Evolutionary conservation across 2,329 filamentous ascomycete genomes (phyloP), one percentile per base, ranked within the genome.

Genomic region (Lithohypha guttulata): DNA sequence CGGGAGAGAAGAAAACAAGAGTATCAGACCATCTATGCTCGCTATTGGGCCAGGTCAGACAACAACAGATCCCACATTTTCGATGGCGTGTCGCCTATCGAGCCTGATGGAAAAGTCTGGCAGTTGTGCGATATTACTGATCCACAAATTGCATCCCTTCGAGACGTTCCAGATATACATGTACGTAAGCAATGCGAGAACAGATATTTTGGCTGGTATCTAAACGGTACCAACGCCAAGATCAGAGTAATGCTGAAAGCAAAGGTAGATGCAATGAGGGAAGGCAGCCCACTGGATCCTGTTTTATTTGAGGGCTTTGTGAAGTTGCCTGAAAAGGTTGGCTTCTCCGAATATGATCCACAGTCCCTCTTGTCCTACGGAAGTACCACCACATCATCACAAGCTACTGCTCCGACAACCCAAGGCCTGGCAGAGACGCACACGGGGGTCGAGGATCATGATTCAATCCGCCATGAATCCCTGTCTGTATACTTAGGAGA

Each of bases 71-170:
- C 56, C 0, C 87, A 96, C 58, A 66, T 89, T 1, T 96, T 95
- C 59, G 84, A 93, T 45, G 89, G 89, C 32, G 68, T 77, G 43
- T 72, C 57, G 1, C 61, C 71, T 2, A 75, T 89, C 39, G 75
- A 76, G 11, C 73, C 75, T 1, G 86, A 94, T 53, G 86, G 86
- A 26, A 91, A 91, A 53, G 79, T 91, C 34, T 98, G 86, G 81
- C 91, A 96, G 65, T 73, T 93, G 18, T 93, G 86, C 62, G 91
- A 98, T 58, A 80, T 96, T 39, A 81, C 76, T 0, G 89, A 96
- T 52, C 83, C 85, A 0, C 55, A 87, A 1, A 66, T 96, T 1
- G 64, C 66, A 1, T 59, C 66, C 8, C 63, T 95, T 2, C 67
- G 77, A 0, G 68, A 75, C 4, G 55, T 69, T 2, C 57, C 48